phyloP scores from a whole-genome alignment of 2,329 filamentous ascomycete species.

The Dactylellina drechsleri region DNA sequence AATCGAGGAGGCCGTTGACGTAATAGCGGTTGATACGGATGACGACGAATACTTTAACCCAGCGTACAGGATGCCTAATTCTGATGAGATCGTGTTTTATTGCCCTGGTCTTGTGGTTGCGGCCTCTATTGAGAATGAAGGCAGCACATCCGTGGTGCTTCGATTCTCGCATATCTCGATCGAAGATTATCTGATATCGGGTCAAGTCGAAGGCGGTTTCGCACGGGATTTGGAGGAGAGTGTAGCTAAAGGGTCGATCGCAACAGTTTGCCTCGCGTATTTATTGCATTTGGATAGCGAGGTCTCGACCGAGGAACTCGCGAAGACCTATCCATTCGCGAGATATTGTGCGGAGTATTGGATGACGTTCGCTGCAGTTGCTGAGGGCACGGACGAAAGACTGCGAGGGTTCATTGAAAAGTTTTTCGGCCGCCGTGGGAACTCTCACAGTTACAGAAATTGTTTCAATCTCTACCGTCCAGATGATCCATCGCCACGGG shows the following conservation, averaged over 20 bases:
- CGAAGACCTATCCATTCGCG: slow-evolving; percentile 51
- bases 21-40: slow-evolving; percentile 58
- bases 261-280: neutral
- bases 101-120: slow-evolving; percentile 58
- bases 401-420: neutral
- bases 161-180: neutral
- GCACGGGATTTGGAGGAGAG: neutral
- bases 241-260: neutral
- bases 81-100: slow-evolving; percentile 57
- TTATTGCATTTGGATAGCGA: neutral
- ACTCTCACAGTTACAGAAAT: neutral
- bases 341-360: slow-evolving; percentile 57
- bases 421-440: no score
- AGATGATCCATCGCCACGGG: neutral
- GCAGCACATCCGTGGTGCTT: slow-evolving; percentile 16
- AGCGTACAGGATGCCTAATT: slow-evolving; percentile 57
- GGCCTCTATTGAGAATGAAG: no score
- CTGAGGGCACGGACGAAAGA: slow-evolving; percentile 46
- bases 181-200: neutral
- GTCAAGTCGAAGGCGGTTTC: neutral
- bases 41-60: slow-evolving; percentile 57
- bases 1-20: slow-evolving; percentile 59
- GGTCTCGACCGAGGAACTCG: neutral
- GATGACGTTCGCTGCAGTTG: slow-evolving; percentile 47
- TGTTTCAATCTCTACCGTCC: no score